phyloP scores from a whole-genome alignment of 495 filamentous ascomycete species.

The Annulohypoxylon bovei region DNA sequence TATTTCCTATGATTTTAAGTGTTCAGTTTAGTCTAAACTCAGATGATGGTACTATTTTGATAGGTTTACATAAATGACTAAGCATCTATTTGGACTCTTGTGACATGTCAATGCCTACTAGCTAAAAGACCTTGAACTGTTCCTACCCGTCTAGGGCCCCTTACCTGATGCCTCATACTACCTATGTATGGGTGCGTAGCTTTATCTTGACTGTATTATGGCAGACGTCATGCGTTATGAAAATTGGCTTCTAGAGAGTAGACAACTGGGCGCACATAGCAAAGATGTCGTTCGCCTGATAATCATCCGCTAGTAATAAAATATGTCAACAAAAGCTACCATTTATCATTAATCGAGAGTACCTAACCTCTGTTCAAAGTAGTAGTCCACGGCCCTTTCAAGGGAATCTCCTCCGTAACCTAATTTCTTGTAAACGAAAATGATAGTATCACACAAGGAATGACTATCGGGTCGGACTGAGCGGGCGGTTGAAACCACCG shows the following conservation, averaged over 20 bases:
- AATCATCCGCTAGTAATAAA: neutral
- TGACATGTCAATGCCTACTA: too few relatives aligned
- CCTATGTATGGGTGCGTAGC: too few relatives aligned
- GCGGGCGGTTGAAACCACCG: constrained; percentile 95
- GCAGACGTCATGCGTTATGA: too few relatives aligned
- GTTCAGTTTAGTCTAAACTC: too few relatives aligned
- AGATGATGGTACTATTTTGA: too few relatives aligned
- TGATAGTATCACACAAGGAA: neutral
- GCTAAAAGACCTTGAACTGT: too few relatives aligned
- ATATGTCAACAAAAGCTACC: neutral
- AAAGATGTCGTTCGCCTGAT: neutral
- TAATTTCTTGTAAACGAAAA: neutral
- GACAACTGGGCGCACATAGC: neutral
- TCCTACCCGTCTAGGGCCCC: too few relatives aligned
- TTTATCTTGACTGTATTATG: too few relatives aligned
- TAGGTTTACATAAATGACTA: too few relatives aligned
- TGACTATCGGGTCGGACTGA: constrained; percentile 62
- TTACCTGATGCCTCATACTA: too few relatives aligned
- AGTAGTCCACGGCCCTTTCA: neutral
- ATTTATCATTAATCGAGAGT: constrained; percentile 20
- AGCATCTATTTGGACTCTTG: too few relatives aligned
- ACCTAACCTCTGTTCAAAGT: constrained; percentile 14
- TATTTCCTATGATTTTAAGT: too few relatives aligned
- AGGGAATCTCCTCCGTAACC: neutral
- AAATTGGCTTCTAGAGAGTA: neutral